phyloP scores from a whole-genome alignment of 306 rosid genomes.

The Casuarina equisetifolia region DNA sequence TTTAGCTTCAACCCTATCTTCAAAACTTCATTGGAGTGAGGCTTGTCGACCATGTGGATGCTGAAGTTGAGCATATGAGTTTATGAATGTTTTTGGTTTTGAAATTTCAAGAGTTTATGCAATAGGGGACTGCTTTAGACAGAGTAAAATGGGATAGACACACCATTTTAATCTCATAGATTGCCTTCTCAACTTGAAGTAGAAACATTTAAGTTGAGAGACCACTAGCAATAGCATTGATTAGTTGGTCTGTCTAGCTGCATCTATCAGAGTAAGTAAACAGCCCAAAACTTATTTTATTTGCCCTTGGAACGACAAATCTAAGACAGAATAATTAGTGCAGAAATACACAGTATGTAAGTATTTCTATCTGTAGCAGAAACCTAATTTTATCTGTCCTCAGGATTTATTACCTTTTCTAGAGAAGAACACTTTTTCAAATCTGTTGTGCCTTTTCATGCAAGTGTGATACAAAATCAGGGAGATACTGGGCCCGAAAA shows the following conservation, averaged over 20 bases:
- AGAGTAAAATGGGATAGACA: neutral
- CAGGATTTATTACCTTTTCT: slow-evolving; percentile 22
- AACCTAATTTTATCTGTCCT: slow-evolving; percentile 29
- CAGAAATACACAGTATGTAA: slow-evolving; percentile 19
- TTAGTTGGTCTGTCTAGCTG: slow-evolving; percentile 1
- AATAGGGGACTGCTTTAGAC: neutral
- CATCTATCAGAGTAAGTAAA: slow-evolving; percentile 12
- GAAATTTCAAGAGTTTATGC: neutral
- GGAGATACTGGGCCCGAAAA: slow-evolving; percentile 70
- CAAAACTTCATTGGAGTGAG: neutral
- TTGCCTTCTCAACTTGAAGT: neutral
- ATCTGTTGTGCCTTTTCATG: neutral
- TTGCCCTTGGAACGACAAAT: slow-evolving; percentile 21
- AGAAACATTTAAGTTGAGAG: neutral
- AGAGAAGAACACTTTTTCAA: slow-evolving; percentile 27
- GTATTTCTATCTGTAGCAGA: neutral
- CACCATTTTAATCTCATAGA: neutral
- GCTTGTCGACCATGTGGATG: neutral
- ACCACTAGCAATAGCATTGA: neutral
- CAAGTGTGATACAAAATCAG: slow-evolving; percentile 23
- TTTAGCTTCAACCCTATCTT: neutral
- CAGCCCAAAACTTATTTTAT: slow-evolving; percentile 24
- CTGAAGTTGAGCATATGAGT: neutral
- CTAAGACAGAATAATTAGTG: slow-evolving; percentile 13
- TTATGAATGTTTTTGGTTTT: neutral